Evolutionary conservation across 352 stramenopile genomes (phyloP).

Genomic region (Globisporangium abappressorium): DNA sequence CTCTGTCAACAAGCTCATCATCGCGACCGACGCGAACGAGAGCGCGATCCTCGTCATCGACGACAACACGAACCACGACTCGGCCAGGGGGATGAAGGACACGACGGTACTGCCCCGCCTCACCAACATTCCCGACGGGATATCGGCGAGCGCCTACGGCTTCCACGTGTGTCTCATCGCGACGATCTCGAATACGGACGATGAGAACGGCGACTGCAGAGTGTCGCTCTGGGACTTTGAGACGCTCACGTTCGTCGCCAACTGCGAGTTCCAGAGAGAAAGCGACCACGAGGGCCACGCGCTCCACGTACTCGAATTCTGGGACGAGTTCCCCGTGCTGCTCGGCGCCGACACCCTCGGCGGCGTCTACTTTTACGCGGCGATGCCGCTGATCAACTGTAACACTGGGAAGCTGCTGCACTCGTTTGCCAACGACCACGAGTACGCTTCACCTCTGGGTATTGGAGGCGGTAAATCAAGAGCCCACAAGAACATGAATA

Average conservation of each 20-base stretch:
- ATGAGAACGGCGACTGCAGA: conserved; percentile 20
- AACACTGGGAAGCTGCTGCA: conserved; percentile 52
- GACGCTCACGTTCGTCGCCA: conserved; percentile 42
- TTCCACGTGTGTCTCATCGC: conserved; percentile 69
- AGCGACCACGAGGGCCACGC: conserved; percentile 12
- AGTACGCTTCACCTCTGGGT: background rate
- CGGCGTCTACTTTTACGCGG: conserved; percentile 56
- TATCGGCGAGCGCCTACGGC: conserved; percentile 58
- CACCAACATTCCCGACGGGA: conserved; percentile 50
- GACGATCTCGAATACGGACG: conserved; percentile 36
- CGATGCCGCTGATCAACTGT: conserved; percentile 36
- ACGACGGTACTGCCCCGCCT: conserved; percentile 53
- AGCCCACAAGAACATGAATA: background rate
- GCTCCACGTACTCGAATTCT: conserved; percentile 59
- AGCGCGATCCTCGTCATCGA: conserved; percentile 65
- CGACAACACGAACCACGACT: conserved; percentile 53
- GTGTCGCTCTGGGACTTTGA: conserved; percentile 81
- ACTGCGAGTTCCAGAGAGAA: conserved; percentile 29
- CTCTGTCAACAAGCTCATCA: conserved; percentile 71
- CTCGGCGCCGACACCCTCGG: conserved; percentile 47
- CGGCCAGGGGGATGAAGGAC: conserved; percentile 36
- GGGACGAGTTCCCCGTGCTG: conserved; percentile 67
- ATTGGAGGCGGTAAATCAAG: background rate
- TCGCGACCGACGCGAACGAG: conserved; percentile 39
- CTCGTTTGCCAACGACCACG: conserved; percentile 52